phyloP scores from a whole-genome alignment of 306 rosid genomes.

The Canavalia gladiata region DNA sequence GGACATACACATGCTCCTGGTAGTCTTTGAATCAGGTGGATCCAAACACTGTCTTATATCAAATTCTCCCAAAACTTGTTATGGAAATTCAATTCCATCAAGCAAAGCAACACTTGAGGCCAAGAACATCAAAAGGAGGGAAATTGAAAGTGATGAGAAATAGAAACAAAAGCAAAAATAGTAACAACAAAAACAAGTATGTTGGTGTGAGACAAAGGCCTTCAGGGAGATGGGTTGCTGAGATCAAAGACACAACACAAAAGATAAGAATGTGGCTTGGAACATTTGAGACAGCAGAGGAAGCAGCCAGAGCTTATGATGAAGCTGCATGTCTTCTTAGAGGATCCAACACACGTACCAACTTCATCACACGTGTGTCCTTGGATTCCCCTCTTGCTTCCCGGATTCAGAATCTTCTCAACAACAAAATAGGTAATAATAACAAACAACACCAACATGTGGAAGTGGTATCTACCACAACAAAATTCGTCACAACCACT shows the following conservation, averaged over 20 bases:
- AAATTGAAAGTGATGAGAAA: conserved; percentile 53
- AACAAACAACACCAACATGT: conserved; percentile 19
- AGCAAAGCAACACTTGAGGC: conserved; percentile 39
- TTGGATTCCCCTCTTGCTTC: conserved; percentile 81
- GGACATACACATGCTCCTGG: too few relatives aligned
- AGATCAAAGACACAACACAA: conserved; percentile 87
- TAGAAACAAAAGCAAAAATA: conserved; percentile 49
- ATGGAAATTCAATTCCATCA: conserved; percentile 80
- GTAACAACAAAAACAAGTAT: conserved; percentile 57
- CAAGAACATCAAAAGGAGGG: conserved; percentile 46
- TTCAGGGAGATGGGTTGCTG: conserved; percentile 97
- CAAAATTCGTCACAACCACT: not conserved
- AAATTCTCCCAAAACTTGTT: not conserved
- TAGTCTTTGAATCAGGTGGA: too few relatives aligned
- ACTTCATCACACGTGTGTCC: conserved; percentile 76
- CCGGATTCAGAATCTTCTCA: conserved; percentile 69
- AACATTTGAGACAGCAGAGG: conserved; percentile 88
- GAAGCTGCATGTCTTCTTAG: conserved; percentile 96
- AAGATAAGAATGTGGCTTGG: conserved; percentile 98
- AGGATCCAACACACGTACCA: conserved; percentile 83
- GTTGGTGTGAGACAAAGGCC: conserved; percentile 92
- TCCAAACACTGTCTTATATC: too few relatives aligned
- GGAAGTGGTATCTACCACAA: conserved; percentile 13
- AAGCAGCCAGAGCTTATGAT: conserved; percentile 90
- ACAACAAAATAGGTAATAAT: conserved; percentile 49